These are phyloP conservation scores for Lepraria neglecta DNA, from an alignment of 495 filamentous ascomycete genomes.

Conservation along the genomic window DNA sequence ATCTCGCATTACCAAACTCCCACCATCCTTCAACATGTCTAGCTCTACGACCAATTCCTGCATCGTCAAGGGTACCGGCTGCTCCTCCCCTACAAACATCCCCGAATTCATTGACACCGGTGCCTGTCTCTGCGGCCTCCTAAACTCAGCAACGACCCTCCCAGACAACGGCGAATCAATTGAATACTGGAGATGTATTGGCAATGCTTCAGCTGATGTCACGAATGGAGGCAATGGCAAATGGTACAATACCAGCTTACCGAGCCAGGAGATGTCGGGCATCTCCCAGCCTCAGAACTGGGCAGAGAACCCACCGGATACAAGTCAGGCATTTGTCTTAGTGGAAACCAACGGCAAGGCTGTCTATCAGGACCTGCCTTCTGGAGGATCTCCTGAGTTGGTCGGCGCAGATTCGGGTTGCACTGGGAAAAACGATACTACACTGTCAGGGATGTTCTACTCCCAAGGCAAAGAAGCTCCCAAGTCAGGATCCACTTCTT, in stretches of 20 bases:
- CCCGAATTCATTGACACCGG: constrained; percentile 22
- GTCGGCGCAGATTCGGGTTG: constrained; percentile 20
- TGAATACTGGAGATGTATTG: constrained; percentile 24
- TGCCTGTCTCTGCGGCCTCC: constrained; percentile 24
- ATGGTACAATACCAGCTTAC: constrained; percentile 24
- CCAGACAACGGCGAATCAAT: constrained; percentile 18
- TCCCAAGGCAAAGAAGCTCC: constrained; percentile 8
- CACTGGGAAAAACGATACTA: constrained; percentile 22
- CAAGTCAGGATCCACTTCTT: constrained; percentile 4
- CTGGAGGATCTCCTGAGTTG: constrained; percentile 15
- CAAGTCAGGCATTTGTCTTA: constrained; percentile 17
- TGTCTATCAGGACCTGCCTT: constrained; percentile 13
- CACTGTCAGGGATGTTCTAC: constrained; percentile 18
- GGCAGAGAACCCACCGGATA: constrained; percentile 24
- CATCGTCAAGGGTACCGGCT: constrained; percentile 19
- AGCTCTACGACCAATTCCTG: constrained; percentile 17
- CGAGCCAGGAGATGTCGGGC: constrained; percentile 24
- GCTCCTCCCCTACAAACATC: constrained; percentile 20
- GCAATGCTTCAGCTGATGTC: constrained; percentile 19
- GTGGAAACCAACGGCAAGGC: constrained; percentile 13
- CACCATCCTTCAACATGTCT: constrained; percentile 18
- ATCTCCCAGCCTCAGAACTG: constrained; percentile 24
- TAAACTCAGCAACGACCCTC: constrained; percentile 15
- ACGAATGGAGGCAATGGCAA: constrained; percentile 18
- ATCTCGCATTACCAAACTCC: neutral